Evolutionary conservation across 1,284 basidiomycete genomes (phyloP), one percentile per base, ranked within the genome.

Genomic region (Fomitiporia mediterranea): DNA sequence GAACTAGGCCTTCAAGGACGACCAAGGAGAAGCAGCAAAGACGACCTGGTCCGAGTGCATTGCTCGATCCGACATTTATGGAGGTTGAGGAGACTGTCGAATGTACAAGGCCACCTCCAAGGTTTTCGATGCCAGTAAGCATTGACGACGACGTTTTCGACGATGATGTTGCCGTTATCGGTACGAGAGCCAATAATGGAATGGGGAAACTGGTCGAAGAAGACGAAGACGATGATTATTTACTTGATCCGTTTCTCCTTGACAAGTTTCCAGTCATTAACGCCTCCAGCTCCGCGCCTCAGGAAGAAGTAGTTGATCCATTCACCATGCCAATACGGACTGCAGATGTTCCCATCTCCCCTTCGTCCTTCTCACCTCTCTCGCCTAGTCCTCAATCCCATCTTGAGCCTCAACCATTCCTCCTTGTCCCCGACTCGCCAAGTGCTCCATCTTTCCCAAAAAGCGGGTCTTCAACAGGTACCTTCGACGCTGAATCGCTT

Each of bases 91-190:
- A 8, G 34, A 11, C 21, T 11, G 23, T 23, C 17, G 34, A 21
- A 25, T 19, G 17, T 19, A 7, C 52, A 3, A 43, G 48, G 8
- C 57, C 53, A 4, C 48, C 57, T 9, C 57, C 57, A 1, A 30
- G 57, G 6, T 58, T 47, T 23, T 58, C 57, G 3, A 38, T 58
- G 4, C 57, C 57, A 8, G 38, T 53, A 7, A 51, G 51, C 40
- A 35, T 58, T 25, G 27, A 39, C 19, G 43, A 44, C 15, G 55
- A 57, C 32, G 40, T 35, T 6, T 51, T 52, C 15, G 40, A 37
- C 13, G 40, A 28, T 5, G 40, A 46, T 13, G 32, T 21, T 3
- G 30, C 42, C 19, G 30, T 40, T 4, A 13, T 42, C 9, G 39
- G 40, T 4, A 28, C 34, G 55, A 21, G 15, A 13, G 49, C 25